A percentile compares a stretch with the other conserved stretches of the same genome.
phyloP scores from a whole-genome alignment of 768 basidiomycete genomes.

The Serpula lacrymans region DNA sequence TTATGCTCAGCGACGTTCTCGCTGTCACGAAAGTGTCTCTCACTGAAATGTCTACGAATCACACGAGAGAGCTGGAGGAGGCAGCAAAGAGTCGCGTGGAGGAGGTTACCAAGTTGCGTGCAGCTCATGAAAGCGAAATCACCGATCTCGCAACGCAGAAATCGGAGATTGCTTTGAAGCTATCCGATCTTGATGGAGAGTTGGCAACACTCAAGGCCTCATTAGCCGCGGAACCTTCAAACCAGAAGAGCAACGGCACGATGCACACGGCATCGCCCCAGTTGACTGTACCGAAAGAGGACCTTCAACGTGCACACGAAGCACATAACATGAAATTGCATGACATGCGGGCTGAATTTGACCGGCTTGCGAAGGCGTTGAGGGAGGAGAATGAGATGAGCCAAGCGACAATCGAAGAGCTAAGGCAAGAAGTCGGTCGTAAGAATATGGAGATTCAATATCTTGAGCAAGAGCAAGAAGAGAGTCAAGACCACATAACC shows the following conservation, averaged over 20 bases:
- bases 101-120: constrained; percentile 62
- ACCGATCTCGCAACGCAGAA: constrained; percentile 54
- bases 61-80: constrained; percentile 71
- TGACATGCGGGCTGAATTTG: constrained; percentile 68
- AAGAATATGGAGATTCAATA: constrained; percentile 82
- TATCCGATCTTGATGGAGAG: constrained; percentile 80
- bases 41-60: constrained; percentile 65
- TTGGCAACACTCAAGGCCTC: constrained; percentile 61
- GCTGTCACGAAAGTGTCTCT: constrained; percentile 68
- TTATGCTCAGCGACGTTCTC: constrained; percentile 62
- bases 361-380: constrained; percentile 50
- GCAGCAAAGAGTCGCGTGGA: constrained; percentile 66
- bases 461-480: constrained; percentile 77
- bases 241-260: constrained; percentile 55
- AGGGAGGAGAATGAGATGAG: constrained; percentile 57
- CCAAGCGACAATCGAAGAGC: constrained; percentile 45
- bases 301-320: constrained; percentile 73
- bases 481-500: constrained; percentile 68
- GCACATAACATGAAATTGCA: constrained; percentile 81
- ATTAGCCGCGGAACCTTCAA: constrained; percentile 40
- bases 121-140: constrained; percentile 60
- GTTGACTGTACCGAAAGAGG: constrained; percentile 63
- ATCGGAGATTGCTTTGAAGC: constrained; percentile 52
- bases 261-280: constrained; percentile 35
- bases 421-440: constrained; percentile 58